Evolutionary conservation across 2,329 filamentous ascomycete genomes (phyloP), one percentile per base, ranked within the genome.

Genomic region (Pezicula radicicola): DNA sequence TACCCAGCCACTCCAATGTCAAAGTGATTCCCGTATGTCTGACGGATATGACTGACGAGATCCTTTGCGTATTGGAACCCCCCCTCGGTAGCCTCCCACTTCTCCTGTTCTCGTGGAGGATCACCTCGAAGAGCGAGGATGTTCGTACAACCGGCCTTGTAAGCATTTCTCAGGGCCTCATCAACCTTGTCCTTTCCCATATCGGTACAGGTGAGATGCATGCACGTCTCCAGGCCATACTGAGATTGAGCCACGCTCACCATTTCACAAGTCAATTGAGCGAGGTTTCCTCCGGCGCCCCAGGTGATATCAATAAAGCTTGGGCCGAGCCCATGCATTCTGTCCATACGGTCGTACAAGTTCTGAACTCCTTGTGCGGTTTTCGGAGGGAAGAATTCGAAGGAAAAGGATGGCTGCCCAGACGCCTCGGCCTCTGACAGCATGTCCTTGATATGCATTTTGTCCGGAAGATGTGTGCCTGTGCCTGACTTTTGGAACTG

Each of bases 331-430:
- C 87, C 84, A 72, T 96, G 91, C 94, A 99, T 99, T 73, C 92
- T 91, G 74, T 99, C 94, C 89, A 99, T 97, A 63, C 94, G 90
- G 64, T 99, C 94, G 79, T 99, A 99, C 53, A 99, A 85, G 71
- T 99, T 99, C 75, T 99, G 94, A 12, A 99, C 93, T 79, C 94
- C 94, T 75, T 94, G 90, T 10, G 90, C 88, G 7, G 94, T 99
- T 77, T 99, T 99, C 37, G 94, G 94, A 48, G 94, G 94, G 74
- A 99, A 99, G 79, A 96, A 99, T 72, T 99, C 94, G 77, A 99
- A 99, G 54, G 94, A 99, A 79, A 97, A 97, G 68, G 91, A 94
- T 52, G 92, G 88, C 65, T 88, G 83, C 68, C 85, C 84, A 66
- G 86, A 84, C 74, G 82, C 81, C 73, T 91, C 84, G 72, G 92